A percentile compares a stretch with the other conserved stretches of the same genome.
phyloP scores from a whole-genome alignment of 164 flowering plant genomes.

The Umbilicus rupestris region DNA sequence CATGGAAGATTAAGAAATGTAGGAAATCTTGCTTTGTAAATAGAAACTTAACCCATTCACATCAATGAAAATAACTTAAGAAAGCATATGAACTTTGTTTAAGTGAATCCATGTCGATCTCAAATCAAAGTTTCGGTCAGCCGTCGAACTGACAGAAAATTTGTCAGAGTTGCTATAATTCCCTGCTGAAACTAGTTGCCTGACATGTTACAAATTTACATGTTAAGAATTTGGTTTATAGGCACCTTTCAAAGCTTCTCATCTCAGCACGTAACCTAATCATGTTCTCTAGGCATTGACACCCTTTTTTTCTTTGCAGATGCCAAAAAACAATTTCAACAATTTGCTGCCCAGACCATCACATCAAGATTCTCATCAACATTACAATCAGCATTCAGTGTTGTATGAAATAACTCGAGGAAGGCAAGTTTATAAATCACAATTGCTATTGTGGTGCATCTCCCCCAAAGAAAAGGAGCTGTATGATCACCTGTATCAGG shows the following conservation, averaged over 20 bases:
- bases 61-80: too few relatives aligned
- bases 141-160: too few relatives aligned
- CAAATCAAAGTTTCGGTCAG: too few relatives aligned
- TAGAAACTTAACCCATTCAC: too few relatives aligned
- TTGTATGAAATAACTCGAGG: background rate
- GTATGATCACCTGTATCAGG: background rate
- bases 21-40: too few relatives aligned
- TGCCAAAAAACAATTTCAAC: slow-evolving; percentile 2
- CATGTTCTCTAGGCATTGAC: background rate
- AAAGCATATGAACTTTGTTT: too few relatives aligned
- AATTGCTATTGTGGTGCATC: background rate
- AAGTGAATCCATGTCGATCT: too few relatives aligned
- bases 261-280: background rate
- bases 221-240: background rate
- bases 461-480: background rate
- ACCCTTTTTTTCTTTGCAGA: background rate
- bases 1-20: too few relatives aligned
- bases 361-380: slow-evolving; percentile 4
- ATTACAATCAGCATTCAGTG: slow-evolving; percentile 1
- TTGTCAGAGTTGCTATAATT: too few relatives aligned
- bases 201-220: too few relatives aligned
- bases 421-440: background rate
- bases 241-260: background rate
- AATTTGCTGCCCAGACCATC: background rate
- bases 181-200: too few relatives aligned